Conservation (phyloP, 306 rosid species). For the Macrotyloma uniflorum region DNA sequence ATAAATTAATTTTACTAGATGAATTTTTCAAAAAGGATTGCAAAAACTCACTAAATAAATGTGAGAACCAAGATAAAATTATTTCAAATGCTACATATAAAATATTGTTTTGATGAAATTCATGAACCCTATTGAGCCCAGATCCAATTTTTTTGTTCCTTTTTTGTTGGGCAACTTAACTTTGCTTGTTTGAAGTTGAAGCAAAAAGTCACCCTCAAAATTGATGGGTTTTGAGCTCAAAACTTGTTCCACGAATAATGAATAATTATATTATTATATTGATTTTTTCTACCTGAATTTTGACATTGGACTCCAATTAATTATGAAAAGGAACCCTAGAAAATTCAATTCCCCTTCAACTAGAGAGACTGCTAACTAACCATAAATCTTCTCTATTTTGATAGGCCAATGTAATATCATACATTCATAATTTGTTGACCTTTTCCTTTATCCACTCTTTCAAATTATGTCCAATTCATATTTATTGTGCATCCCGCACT, state of each 20-base stretch:
- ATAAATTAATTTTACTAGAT: too few species aligned
- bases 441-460: not conserved
- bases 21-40: too few species aligned
- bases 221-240: not conserved
- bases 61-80: not conserved
- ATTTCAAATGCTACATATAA: not conserved
- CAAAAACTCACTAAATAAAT: not conserved
- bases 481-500: not conserved
- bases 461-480: not conserved
- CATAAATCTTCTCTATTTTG: not conserved
- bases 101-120: not conserved
- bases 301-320: not conserved
- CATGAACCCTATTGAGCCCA: not conserved
- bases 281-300: not conserved
- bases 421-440: not conserved
- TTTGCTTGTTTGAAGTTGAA: not conserved
- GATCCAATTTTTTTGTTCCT: not conserved
- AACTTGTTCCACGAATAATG: not conserved
- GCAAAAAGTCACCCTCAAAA: not conserved
- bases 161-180: not conserved
- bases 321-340: not conserved
- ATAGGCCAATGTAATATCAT: slow-evolving; percentile 12
- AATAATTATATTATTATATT: not conserved
- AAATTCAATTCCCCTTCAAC: not conserved
- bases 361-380: slow-evolving; percentile 2